Evolutionary conservation across 306 rosid species (phyloP).

Genomic region (Cucurbita argyrosperma): DNA sequence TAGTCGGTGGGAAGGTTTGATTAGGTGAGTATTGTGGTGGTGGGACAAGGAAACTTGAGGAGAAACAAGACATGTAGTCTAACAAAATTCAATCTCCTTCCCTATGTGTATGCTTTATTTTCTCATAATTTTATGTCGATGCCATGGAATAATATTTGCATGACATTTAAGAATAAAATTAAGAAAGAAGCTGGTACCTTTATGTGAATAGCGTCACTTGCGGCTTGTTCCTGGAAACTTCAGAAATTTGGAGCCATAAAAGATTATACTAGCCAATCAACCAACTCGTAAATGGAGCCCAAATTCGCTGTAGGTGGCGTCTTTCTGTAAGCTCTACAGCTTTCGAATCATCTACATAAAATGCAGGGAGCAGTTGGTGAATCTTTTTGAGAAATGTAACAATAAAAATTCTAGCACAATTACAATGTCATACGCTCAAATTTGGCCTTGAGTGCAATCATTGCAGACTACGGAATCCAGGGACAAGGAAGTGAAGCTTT

Average conservation of each 20-base stretch:
- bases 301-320: not conserved
- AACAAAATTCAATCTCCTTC: too few relatives aligned
- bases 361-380: slow-evolving; percentile 25
- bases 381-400: slow-evolving; percentile 32
- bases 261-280: not conserved
- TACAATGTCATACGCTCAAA: slow-evolving; percentile 39
- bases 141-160: too few relatives aligned
- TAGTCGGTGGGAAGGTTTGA: too few relatives aligned
- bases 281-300: not conserved
- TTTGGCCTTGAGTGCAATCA: slow-evolving; percentile 58
- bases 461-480: slow-evolving; percentile 66
- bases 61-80: too few relatives aligned
- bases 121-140: too few relatives aligned
- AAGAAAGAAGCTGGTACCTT: too few relatives aligned
- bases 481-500: slow-evolving; percentile 50
- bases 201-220: too few relatives aligned
- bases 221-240: not conserved
- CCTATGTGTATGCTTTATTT: too few relatives aligned
- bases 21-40: too few relatives aligned
- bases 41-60: too few relatives aligned
- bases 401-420: slow-evolving; percentile 18
- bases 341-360: slow-evolving; percentile 16
- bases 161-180: too few relatives aligned
- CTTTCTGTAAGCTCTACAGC: not conserved
- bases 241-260: not conserved